Base-by-base conservation (phyloP, 2,329 filamentous ascomycete genomes). In the Fusarium temperatum region DNA sequence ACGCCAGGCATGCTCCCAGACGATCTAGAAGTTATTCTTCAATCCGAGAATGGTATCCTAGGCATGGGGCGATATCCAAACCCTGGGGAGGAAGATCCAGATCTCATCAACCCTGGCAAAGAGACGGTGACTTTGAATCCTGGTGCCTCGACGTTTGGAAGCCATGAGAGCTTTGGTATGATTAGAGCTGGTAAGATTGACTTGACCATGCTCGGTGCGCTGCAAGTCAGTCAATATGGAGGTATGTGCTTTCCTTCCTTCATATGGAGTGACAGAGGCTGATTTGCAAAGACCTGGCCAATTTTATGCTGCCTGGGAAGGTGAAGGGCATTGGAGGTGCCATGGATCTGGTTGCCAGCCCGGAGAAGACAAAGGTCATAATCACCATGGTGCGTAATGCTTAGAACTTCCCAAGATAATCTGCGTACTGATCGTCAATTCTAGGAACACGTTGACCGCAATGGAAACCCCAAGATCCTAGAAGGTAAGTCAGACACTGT, bases 241-340 rank as follows among this genome's bases (percentile, higher is more conserved):
- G 68, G 68, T 5, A 28, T 14, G 44, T 20, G 4, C 7, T 44
- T 24, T 7, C 6, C 1, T 24, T 42, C 3, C 8, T 17, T 1
- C 14, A 17, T 0, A 0, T 3, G 7, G 7, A 42, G n/a, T 3
- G n/a, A 24, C 1, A 35, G 32, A 35, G 32, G 15, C 32, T 45
- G 45, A 67, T 5, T 1, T 17, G 3, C 2, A 0, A 20, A 80
- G 94, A 97, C 80, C 86, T 97, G 63, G 94, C 94, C 68, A 97
- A 97, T 86, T 97, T 93, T 89, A 96, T 96, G 93, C 85, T 97
- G 75, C 94, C 94, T 5, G 94, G 94, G 58, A 97, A 97, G 86
- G 92, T 96, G 81, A 97, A 97, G 88, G 94, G 94, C 32, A 96
- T 97, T 75, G 94, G 94, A 22, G 95, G 95, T 53, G 95, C 95